Evolutionary conservation across 805 yeast species (phyloP), one percentile per base, ranked within the genome.

Genomic region (Brettanomyces nanus): DNA sequence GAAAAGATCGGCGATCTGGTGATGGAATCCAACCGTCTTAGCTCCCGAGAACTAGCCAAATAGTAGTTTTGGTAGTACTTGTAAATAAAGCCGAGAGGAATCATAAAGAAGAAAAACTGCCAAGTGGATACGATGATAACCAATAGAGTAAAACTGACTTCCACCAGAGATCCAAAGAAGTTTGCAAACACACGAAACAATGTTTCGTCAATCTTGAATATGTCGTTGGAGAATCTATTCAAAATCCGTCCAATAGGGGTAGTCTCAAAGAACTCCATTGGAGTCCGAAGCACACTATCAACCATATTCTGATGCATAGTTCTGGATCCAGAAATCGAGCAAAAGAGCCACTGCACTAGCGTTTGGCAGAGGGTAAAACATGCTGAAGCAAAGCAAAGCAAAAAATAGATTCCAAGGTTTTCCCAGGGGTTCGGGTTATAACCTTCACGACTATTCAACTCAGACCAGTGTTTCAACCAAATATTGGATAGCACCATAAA

Each of bases 401-500:
- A 65, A 43, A 81, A 73, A 57, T 87, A 89, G 36, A 83, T 66
- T 19, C 80, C 79, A 46, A 90, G 65, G 50, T 85, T 89, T 51
- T 60, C 72, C 30, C 62, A 63, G n/a, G 80, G 73, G 41, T 75
- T 55, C 3, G 94, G 92, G 54, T 87, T 87, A 40, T 61, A 62
- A 20, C 85, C 87, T 27, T 61, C 57, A 31, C 58, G 63, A 5
- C 86, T 69, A 54, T 89, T 89, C 21, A 80, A 74, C 54, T 89
- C 97, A 6, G 96, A 83, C 97, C 97, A 89, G 58, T 85, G 84
- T 59, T 89, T 89, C 51, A 89, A 72, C 97, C 97, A 89, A 33
- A 87, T 73, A 55, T 78, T 85, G 25, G 85, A 77, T 33, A 63
- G 63, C 33, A 85, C 89, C 40, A 76, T 69, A 37, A 77, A 52